Evolutionary conservation across 2,329 filamentous ascomycete species (phyloP).

Genomic region (Fusarium nelsonii): DNA sequence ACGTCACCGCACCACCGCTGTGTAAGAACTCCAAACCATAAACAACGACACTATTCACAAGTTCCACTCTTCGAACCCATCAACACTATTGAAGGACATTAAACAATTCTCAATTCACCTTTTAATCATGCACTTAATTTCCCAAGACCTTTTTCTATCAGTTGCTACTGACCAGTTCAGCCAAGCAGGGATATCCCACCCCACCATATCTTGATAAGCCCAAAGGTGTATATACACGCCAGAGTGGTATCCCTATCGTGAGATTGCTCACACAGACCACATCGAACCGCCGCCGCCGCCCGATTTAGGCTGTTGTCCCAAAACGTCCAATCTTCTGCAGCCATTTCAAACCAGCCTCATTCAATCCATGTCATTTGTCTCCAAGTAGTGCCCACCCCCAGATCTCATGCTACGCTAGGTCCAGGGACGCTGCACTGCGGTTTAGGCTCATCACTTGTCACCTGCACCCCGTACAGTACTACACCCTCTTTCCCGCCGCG

Average conservation of each 20-base stretch:
- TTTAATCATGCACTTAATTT: not conserved
- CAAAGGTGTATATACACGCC: conserved; percentile 27
- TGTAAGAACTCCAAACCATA: not conserved
- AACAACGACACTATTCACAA: not conserved
- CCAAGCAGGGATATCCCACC: conserved; percentile 23
- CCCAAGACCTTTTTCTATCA: not conserved
- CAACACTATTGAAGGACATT: rapidly evolving
- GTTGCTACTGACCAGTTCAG: not conserved
- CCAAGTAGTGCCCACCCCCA: not conserved
- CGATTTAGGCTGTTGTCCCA: conserved; percentile 12
- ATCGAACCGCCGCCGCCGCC: conserved; percentile 3
- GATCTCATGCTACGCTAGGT: not conserved
- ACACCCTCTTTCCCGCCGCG: not conserved
- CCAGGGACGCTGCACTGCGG: not conserved
- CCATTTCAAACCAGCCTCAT: not conserved
- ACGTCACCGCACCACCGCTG: not conserved
- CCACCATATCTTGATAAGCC: conserved; percentile 24
- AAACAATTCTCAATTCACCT: rapidly evolving
- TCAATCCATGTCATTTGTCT: not conserved
- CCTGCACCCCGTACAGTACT: conserved; percentile 3
- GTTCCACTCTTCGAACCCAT: not conserved
- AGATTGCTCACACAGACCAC: conserved; percentile 3
- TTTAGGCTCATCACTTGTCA: not conserved
- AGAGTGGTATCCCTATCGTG: conserved; percentile 33
- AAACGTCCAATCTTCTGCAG: conserved; percentile 6